Evolutionary conservation across 768 basidiomycete genomes (phyloP), one percentile per base, ranked within the genome.

Genomic region (Hericium alpestre): DNA sequence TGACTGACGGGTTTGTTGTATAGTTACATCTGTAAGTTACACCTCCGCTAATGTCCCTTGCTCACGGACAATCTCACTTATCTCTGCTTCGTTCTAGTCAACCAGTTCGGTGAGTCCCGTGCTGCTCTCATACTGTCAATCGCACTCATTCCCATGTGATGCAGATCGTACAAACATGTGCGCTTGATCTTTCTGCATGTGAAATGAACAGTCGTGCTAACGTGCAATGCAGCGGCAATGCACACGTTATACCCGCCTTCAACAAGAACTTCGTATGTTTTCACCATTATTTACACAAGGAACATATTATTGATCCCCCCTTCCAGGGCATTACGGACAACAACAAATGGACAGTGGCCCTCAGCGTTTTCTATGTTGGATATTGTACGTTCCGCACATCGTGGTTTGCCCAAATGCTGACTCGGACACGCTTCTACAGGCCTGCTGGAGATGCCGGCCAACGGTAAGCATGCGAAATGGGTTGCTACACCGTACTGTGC

Each of bases 301-400:
- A 5, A 39, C 23, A 41, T 50, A 18, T 27, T 13, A 20, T 10
- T 25, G 27, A 37, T 52, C 37, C 15, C 38, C 38, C 40, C 13
- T 16, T 11, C 6, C 41, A 80, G 79, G 79, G 74, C 20, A 74
- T 82, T 52, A 74, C 75, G 20, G 66, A 70, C 47, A 82, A 82
- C 62, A 71, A 76, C 57, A 78, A 75, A 65, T 81, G 80, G 80
- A 81, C 80, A 0, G 65, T 81, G 10, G 80, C 74, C 3, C 65
- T 81, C 47, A 79, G 79, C 57, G 79, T 82, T 23, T 82, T 82
- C 66, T 81, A 82, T 57, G 78, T 80, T 23, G 80, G 80, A 47
- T 82, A 82, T 60, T 81, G 80, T 80, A 57, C 56, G 72, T 18
- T 20, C 5, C 25, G 25, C 25, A 18, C 18, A 16, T 54, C 55